These are phyloP conservation scores for Globisporangium polare DNA, from an alignment of 352 stramenopile genomes.

Conservation along the genomic window DNA sequence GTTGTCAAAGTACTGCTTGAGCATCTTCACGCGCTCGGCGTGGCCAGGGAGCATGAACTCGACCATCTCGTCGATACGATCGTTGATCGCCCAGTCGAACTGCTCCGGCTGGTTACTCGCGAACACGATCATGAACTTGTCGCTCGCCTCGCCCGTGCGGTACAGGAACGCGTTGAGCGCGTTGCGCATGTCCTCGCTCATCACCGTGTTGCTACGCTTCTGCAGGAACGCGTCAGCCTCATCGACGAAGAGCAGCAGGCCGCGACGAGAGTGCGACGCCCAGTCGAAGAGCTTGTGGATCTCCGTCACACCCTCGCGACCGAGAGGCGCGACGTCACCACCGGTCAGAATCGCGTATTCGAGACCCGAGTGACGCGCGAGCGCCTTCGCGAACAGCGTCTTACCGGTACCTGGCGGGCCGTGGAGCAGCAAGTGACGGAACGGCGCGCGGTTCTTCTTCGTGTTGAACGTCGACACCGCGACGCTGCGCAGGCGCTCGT, in stretches of 20 bases:
- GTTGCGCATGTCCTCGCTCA: constrained; percentile 98
- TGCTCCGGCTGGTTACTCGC: constrained; percentile 98
- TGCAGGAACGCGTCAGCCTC: constrained; percentile 99
- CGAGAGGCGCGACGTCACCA: constrained; percentile 97
- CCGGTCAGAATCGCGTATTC: constrained; percentile 99
- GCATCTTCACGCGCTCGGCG: constrained; percentile 95
- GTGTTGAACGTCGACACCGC: constrained; percentile 97
- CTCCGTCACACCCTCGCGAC: constrained; percentile 96
- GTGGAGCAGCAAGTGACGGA: constrained; percentile 97
- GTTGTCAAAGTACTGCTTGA: constrained; percentile 98
- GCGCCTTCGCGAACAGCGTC: constrained; percentile 97
- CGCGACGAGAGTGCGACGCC: constrained; percentile 93
- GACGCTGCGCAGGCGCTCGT: constrained; percentile 93
- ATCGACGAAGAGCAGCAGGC: constrained; percentile 98
- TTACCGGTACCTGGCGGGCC: constrained; percentile 98
- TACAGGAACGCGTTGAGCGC: constrained; percentile 99
- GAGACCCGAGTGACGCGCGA: constrained; percentile 95
- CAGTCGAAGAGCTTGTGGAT: constrained; percentile 99
- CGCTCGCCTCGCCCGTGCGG: constrained; percentile 95
- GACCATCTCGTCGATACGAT: constrained; percentile 99
- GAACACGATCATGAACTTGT: constrained; percentile 99
- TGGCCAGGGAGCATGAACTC: constrained; percentile 94
- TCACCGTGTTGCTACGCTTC: constrained; percentile 92
- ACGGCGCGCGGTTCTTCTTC: constrained; percentile 97
- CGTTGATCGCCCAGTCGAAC: constrained; percentile 98